A percentile compares a stretch with the other conserved stretches of the same genome.
Evolutionary conservation across 2,329 filamentous ascomycete genomes (phyloP).

Genomic region (Colletotrichum karsti): DNA sequence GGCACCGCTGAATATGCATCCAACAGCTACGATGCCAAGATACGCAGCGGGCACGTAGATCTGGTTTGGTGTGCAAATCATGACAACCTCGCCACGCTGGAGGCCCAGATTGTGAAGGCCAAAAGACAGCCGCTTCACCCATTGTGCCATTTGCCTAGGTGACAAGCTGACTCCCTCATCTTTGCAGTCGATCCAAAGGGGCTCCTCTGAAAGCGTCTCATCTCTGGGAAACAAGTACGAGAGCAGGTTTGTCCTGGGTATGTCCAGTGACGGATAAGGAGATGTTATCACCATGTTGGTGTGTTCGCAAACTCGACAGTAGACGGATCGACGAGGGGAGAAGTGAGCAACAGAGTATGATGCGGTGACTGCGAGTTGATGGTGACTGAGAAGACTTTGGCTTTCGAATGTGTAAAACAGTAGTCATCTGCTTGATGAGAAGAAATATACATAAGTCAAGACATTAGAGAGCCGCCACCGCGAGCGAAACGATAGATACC

Average conservation of each 20-base stretch:
- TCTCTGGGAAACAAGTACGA: constrained; percentile 43
- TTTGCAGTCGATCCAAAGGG: constrained; percentile 62
- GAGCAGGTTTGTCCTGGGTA: constrained; percentile 54
- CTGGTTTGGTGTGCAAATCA: constrained; percentile 63
- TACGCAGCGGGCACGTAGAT: constrained; percentile 64
- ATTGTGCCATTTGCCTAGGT: constrained; percentile 54
- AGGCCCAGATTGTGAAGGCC: constrained; percentile 57
- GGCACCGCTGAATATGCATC: constrained; percentile 61
- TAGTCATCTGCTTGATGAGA: too few species aligned
- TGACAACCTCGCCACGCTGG: constrained; percentile 57
- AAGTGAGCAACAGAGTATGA: background rate
- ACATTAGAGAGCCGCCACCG: background rate
- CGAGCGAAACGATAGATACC: background rate
- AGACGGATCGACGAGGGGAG: background rate
- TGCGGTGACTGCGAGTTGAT: too few species aligned
- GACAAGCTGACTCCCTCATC: constrained; percentile 53
- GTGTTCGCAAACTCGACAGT: background rate
- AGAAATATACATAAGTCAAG: background rate
- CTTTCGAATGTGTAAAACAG: too few species aligned
- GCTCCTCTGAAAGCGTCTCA: constrained; percentile 47
- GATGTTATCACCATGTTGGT: constrained; percentile 51
- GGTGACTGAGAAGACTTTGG: too few species aligned
- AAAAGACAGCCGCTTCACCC: constrained; percentile 59
- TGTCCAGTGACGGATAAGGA: constrained; percentile 49
- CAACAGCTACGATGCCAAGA: constrained; percentile 60